Conservation (phyloP, 371 early-diverging fungal genomes). For the Actinomucor elegans region DNA sequence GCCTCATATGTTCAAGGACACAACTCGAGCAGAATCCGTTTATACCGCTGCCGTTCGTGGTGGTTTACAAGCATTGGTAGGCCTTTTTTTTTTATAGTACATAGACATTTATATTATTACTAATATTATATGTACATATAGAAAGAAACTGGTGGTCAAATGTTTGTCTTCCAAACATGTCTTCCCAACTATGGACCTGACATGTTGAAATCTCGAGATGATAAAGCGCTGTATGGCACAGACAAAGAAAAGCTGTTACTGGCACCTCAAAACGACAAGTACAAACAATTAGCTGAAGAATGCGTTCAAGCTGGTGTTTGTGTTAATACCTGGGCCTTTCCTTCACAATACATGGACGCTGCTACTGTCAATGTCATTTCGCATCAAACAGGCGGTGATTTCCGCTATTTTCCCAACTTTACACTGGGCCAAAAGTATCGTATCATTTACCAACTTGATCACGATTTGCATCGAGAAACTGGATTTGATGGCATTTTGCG, state of each 20-base stretch:
- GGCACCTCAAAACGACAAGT: constrained; percentile 82
- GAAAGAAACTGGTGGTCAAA: constrained; percentile 76
- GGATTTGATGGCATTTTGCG: constrained; percentile 92
- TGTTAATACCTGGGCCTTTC: constrained; percentile 88
- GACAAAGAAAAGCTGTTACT: constrained; percentile 90
- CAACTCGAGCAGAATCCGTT: constrained; percentile 74
- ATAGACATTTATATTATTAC: background rate
- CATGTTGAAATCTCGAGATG: constrained; percentile 81
- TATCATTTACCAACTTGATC: constrained; percentile 74
- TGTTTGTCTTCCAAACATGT: constrained; percentile 87
- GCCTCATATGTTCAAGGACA: constrained; percentile 84
- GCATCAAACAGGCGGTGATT: constrained; percentile 86
- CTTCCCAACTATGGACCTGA: constrained; percentile 90
- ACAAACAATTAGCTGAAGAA: constrained; percentile 81
- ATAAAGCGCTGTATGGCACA: constrained; percentile 81
- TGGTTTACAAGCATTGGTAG: constrained; percentile 74
- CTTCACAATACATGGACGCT: constrained; percentile 85
- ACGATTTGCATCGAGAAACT: constrained; percentile 72
- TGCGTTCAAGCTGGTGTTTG: constrained; percentile 83
- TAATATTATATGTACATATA: background rate
- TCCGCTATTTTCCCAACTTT: constrained; percentile 80
- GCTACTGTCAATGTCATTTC: constrained; percentile 79
- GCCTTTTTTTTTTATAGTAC: background rate
- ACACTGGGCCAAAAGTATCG: constrained; percentile 65
- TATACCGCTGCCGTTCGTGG: constrained; percentile 88